Conservation (phyloP, 164 flowering plant genomes). For the Pachysandra terminalis region DNA sequence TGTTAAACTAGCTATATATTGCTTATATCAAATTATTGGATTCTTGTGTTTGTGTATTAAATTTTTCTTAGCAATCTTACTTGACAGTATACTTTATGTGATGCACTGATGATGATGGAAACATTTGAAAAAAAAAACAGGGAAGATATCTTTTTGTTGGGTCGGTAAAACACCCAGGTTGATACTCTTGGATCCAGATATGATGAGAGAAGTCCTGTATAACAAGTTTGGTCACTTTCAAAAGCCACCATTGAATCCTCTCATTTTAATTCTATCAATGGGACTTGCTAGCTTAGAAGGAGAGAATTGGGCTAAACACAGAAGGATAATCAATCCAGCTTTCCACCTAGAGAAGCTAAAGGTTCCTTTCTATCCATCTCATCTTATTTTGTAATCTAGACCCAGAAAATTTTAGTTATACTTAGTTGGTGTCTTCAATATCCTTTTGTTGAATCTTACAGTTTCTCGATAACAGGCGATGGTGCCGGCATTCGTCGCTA, state of each 20-base stretch:
- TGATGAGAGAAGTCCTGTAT: conserved; percentile 25
- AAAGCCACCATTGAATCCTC: conserved; percentile 36
- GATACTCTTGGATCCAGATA: conserved; percentile 35
- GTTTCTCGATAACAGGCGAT: conserved; percentile 22
- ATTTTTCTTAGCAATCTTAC: background rate
- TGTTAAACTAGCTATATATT: too few species aligned
- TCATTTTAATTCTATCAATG: conserved; percentile 12
- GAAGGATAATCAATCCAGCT: conserved; percentile 38
- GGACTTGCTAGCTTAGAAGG: conserved; percentile 38
- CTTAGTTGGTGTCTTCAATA: background rate
- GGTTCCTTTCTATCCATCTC: conserved; percentile 8
- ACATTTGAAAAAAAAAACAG: background rate
- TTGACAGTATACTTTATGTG: too few species aligned
- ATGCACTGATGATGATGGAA: background rate
- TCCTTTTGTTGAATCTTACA: background rate
- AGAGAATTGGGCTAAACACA: conserved; percentile 35
- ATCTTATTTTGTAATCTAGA: background rate
- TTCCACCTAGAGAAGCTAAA: conserved; percentile 37
- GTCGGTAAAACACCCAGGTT: conserved; percentile 31
- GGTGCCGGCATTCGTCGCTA: conserved; percentile 26
- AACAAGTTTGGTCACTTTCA: conserved; percentile 28
- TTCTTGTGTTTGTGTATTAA: background rate
- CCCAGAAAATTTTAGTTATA: too few species aligned
- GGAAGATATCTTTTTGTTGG: conserved; percentile 20
- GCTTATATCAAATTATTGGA: background rate